Evolutionary conservation across 805 yeast genomes (phyloP), one percentile per base, ranked within the genome.

Genomic region (Isabelozyma rhagii): DNA sequence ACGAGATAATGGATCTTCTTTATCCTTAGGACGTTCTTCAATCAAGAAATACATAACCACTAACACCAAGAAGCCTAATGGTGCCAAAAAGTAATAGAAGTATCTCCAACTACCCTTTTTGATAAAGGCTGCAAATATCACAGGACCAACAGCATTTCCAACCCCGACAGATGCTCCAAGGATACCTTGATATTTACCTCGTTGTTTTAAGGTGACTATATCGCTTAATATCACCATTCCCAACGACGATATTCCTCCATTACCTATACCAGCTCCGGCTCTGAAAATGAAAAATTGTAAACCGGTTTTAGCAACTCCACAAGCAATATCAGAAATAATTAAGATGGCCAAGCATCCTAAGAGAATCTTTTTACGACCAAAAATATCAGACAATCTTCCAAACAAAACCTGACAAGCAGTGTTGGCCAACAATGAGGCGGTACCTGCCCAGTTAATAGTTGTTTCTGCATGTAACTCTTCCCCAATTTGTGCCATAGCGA

Each of bases 361-460:
- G 46, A 81, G 58, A 8, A 79, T 69, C 43, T 57, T 55, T 51
- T 80, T 81, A 43, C 85, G 60, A 8, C 82, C 82, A 58, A 80
- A 78, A 8, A 81, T 79, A 58, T 82, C 86, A 1, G 83, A 73
- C 25, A 80, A 58, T 31, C 86, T 64, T 1, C 86, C 86, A 45
- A 77, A 72, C 9, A 80, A 58, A 4, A 80, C 79, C 55, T 81
- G 84, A 52, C 80, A 78, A 5, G 74, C 71, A 44, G 81, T 71
- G 46, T 74, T 75, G 5, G 84, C 81, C 46, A 82, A 72, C 28
- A 80, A 61, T 13, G 76, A 61, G 2, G 84, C 75, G 0, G 85
- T 77, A 11, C 84, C 84, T 0, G 82, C 83, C 86, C 87, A 82
- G 44, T 80, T 73, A 42, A 81, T 78, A 1, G 82, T 73, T 15